Evolutionary conservation across 306 rosid genomes (phyloP).

Genomic region (Purshia tridentata): DNA sequence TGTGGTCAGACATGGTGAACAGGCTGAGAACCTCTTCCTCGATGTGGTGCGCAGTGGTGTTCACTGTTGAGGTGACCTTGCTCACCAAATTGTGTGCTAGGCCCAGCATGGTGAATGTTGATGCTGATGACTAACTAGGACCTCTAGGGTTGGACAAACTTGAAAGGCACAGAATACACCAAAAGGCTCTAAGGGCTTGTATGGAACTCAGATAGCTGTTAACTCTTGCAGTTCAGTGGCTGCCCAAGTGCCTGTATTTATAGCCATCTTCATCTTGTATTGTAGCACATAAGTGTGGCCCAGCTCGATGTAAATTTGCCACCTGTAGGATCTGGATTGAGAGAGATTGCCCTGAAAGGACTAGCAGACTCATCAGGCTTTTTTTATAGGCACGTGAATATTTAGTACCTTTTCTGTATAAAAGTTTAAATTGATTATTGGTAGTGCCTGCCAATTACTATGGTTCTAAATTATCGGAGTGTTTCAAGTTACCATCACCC

Average conservation of each 20-base stretch:
- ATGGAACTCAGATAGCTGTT: no score
- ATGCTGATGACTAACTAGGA: not conserved
- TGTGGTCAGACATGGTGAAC: constrained; percentile 44
- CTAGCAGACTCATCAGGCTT: no score
- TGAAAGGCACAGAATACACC: no score
- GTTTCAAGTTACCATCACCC: no score
- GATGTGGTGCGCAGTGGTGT: not conserved
- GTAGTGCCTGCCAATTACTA: no score
- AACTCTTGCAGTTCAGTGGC: not conserved
- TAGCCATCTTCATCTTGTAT: not conserved
- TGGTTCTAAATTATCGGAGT: no score
- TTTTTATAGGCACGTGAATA: no score
- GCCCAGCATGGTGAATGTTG: constrained; percentile 5
- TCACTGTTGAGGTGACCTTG: constrained; percentile 3
- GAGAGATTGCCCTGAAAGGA: no score
- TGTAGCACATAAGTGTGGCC: not conserved
- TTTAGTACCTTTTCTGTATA: no score
- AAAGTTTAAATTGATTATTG: no score
- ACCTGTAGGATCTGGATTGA: not conserved
- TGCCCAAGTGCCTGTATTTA: not conserved
- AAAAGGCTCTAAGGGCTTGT: no score
- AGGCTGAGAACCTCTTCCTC: constrained; percentile 33
- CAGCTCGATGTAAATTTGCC: not conserved
- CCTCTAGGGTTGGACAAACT: no score
- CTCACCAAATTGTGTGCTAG: not conserved